Conservation (phyloP, 768 basidiomycete genomes). For the Boletus rubroflammeus region DNA sequence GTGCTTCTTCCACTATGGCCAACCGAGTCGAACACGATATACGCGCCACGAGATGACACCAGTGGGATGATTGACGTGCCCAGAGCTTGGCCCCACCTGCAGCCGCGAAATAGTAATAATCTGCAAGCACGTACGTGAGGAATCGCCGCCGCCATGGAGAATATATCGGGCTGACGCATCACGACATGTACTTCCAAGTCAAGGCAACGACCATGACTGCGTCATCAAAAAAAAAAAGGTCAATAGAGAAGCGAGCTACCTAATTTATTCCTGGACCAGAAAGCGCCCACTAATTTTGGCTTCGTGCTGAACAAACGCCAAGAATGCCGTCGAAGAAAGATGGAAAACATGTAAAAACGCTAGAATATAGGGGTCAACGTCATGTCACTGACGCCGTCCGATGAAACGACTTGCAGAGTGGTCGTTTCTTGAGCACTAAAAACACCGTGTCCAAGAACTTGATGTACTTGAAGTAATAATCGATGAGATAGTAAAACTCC, state of each 20-base stretch:
- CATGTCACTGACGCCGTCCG: neutral
- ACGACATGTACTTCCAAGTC: constrained; percentile 90
- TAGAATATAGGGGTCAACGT: constrained; percentile 27
- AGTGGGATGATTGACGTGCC: constrained; percentile 9
- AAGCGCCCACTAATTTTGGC: too few species aligned
- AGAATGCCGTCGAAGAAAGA: constrained; percentile 94
- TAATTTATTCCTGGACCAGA: too few species aligned
- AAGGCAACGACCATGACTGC: constrained; percentile 82
- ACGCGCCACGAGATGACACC: neutral
- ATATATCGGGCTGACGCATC: constrained; percentile 69
- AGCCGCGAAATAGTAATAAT: constrained; percentile 98
- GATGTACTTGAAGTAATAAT: constrained; percentile 96
- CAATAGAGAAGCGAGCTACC: neutral
- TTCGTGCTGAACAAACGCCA: too few species aligned
- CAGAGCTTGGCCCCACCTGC: constrained; percentile 50
- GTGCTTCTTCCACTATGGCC: constrained; percentile 26
- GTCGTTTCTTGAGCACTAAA: constrained; percentile 96
- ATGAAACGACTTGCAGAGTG: constrained; percentile 59
- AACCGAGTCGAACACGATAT: neutral
- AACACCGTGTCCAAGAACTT: constrained; percentile 95
- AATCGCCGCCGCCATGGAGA: neutral
- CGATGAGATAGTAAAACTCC: constrained; percentile 95
- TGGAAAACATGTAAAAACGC: constrained; percentile 98
- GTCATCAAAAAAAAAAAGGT: neutral
- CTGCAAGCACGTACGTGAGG: constrained; percentile 36